These are phyloP conservation scores for Pythium aristosporum DNA, from an alignment of 352 stramenopile species.

Conservation along the genomic window DNA sequence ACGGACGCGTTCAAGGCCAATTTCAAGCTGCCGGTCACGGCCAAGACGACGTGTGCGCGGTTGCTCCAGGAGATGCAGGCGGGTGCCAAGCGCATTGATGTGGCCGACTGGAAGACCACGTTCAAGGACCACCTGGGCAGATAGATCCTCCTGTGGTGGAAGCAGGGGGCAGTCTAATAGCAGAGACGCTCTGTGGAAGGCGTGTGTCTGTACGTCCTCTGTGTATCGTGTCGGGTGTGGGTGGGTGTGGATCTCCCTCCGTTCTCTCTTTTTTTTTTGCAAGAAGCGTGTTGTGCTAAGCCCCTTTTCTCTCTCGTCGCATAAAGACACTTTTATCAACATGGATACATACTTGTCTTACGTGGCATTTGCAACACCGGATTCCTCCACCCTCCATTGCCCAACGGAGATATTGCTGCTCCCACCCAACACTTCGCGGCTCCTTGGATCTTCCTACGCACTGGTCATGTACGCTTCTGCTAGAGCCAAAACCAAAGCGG, in stretches of 20 bases:
- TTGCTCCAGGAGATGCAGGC: slow-evolving; percentile 25
- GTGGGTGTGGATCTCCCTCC: neutral
- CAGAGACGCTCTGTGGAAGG: neutral
- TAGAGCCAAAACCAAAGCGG: no score
- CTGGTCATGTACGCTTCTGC: no score
- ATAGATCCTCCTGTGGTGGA: neutral
- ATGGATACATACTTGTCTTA: no score
- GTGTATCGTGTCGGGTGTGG: neutral
- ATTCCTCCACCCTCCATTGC: no score
- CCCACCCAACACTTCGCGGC: no score
- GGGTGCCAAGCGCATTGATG: slow-evolving; percentile 22
- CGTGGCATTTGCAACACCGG: no score
- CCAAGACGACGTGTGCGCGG: slow-evolving; percentile 40
- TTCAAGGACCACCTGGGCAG: slow-evolving; percentile 3
- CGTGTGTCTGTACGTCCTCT: no score
- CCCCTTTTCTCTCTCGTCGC: neutral
- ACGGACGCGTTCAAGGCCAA: slow-evolving; percentile 34
- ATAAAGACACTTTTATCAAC: no score
- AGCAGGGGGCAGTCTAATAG: neutral
- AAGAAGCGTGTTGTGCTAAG: neutral
- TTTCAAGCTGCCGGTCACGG: slow-evolving; percentile 28
- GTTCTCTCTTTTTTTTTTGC: neutral
- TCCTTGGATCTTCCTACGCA: no score
- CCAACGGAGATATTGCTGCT: no score
- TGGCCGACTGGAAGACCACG: slow-evolving; percentile 25